phyloP scores from a whole-genome alignment of 2,329 filamentous ascomycete genomes.

The Nannizzia gypsea region DNA sequence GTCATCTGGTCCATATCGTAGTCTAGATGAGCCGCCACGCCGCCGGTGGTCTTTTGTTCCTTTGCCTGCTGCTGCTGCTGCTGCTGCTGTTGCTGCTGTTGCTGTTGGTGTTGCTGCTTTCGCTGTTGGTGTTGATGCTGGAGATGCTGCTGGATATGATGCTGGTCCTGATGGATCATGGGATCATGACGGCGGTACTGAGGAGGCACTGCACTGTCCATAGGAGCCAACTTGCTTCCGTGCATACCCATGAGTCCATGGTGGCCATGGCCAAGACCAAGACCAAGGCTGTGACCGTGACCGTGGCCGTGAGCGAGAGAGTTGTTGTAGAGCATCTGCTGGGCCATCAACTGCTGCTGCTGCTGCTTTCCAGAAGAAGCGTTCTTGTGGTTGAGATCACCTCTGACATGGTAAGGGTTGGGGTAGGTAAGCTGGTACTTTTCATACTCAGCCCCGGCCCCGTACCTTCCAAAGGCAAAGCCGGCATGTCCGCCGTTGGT shows the following conservation, averaged over 20 bases:
- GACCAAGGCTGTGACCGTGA: not conserved
- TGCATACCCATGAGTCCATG: slow-evolving; percentile 30
- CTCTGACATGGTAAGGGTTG: not conserved
- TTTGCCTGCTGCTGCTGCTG: slow-evolving; percentile 30
- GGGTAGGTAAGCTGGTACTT: slow-evolving; percentile 32
- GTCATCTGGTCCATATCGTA: slow-evolving; percentile 96
- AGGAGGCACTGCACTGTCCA: slow-evolving; percentile 31
- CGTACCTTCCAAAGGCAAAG: slow-evolving; percentile 31
- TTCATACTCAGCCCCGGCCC: slow-evolving; percentile 36
- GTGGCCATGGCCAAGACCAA: not conserved
- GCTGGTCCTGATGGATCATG: slow-evolving; percentile 13
- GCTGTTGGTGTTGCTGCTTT: slow-evolving; percentile 13
- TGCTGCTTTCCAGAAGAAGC: slow-evolving; percentile 8
- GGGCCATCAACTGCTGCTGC: slow-evolving; percentile 18
- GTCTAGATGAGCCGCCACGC: slow-evolving; percentile 86
- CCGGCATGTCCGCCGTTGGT: slow-evolving; percentile 7
- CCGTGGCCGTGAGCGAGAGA: not conserved
- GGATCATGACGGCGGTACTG: slow-evolving; percentile 33
- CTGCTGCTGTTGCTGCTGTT: slow-evolving; percentile 17
- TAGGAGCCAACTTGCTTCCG: slow-evolving; percentile 30
- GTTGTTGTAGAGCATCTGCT: slow-evolving; percentile 10
- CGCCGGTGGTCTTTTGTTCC: slow-evolving; percentile 61
- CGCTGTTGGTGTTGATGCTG: slow-evolving; percentile 15
- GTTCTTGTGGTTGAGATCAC: not conserved
- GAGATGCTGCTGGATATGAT: not conserved